These are phyloP conservation scores for Debaryomyces castellii DNA, from an alignment of 805 yeast genomes.

Conservation along the genomic window DNA sequence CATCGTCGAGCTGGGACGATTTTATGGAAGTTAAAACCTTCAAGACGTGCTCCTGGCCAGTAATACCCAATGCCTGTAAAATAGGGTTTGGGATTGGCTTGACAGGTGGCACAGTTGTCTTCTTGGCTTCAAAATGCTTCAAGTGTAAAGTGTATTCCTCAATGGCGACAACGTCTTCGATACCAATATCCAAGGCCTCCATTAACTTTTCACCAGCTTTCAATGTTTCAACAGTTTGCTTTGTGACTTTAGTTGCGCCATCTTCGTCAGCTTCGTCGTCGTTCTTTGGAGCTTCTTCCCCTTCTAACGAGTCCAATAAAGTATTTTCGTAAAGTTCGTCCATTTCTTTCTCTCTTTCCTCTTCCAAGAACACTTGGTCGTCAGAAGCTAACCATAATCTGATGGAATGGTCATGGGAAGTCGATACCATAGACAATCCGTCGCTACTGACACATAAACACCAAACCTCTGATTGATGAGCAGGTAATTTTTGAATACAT, in stretches of 20 bases:
- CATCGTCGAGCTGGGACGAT: conserved; percentile 89
- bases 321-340: conserved; percentile 89
- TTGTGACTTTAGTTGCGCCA: conserved; percentile 64
- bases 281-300: conserved; percentile 32
- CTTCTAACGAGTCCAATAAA: conserved; percentile 69
- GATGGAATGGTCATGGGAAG: conserved; percentile 91
- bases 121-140: conserved; percentile 36
- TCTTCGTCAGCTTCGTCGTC: conserved; percentile 37
- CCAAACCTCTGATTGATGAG: conserved; percentile 95
- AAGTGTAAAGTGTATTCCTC: conserved; percentile 49
- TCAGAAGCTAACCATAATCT: conserved; percentile 93
- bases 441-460: conserved; percentile 71
- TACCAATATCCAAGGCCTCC: conserved; percentile 88
- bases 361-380: conserved; percentile 95
- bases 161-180: conserved; percentile 60
- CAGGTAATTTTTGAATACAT: conserved; percentile 78
- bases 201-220: conserved; percentile 91
- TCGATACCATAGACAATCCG: conserved; percentile 73
- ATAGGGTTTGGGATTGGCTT: conserved; percentile 69
- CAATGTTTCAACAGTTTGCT: conserved; percentile 86
- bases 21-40: conserved; percentile 68
- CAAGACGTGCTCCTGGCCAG: conserved; percentile 78
- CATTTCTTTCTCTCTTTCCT: conserved; percentile 93
- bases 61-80: conserved; percentile 66
- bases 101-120: conserved; percentile 48